phyloP scores from a whole-genome alignment of 2,329 filamentous ascomycete genomes.

The Pyrenochaeta sp. region DNA sequence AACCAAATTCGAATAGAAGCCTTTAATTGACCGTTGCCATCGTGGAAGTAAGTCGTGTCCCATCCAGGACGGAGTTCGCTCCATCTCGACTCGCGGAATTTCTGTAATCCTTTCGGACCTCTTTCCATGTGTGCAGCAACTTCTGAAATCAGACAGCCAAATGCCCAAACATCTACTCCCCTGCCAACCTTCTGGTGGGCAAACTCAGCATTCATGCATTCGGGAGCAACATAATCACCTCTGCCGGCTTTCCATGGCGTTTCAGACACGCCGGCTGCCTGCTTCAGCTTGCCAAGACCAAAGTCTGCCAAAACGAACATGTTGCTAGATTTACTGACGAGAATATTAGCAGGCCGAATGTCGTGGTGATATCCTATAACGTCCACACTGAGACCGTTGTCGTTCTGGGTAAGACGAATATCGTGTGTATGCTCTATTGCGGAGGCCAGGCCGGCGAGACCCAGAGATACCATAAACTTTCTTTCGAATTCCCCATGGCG shows the following conservation, averaged over 20 bases:
- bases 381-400: not conserved
- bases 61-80: no score
- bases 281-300: not conserved
- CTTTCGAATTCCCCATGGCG: not conserved
- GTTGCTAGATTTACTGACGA: not conserved
- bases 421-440: not conserved
- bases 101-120: no score
- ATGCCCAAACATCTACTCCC: not conserved
- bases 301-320: not conserved
- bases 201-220: not conserved
- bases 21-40: no score
- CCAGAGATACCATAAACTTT: not conserved
- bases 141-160: not conserved
- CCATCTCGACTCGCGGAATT: no score
- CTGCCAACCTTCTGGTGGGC: not conserved
- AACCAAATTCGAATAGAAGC: no score
- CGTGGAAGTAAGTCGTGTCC: no score
- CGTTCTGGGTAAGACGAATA: not conserved
- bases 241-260: not conserved
- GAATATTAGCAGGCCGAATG: not conserved
- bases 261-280: not conserved
- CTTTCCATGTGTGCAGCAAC: not conserved
- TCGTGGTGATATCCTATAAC: not conserved
- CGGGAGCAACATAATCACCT: not conserved
- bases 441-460: not conserved